Evolutionary conservation across 768 basidiomycete genomes (phyloP).

Genomic region (Cystobasidium onofrii): DNA sequence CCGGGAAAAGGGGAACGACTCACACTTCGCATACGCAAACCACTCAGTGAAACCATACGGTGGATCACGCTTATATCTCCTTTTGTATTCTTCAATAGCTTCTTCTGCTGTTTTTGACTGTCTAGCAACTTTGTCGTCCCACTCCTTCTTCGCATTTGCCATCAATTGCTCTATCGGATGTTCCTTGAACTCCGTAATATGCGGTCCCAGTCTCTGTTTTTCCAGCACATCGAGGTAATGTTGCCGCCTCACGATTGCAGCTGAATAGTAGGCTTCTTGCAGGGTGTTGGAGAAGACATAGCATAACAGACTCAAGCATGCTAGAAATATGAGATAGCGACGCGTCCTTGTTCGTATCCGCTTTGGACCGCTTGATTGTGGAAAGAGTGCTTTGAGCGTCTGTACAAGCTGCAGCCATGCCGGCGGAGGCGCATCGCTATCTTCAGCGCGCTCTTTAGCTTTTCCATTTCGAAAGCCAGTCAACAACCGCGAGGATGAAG

Average conservation of each 20-base stretch:
- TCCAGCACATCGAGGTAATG: not conserved
- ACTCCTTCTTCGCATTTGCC: constrained; percentile 30
- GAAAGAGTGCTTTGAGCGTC: not conserved
- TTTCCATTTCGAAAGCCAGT: not conserved
- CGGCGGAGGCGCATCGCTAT: not conserved
- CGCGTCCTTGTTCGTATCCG: constrained; percentile 16
- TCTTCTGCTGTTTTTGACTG: constrained; percentile 24
- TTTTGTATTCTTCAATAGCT: constrained; percentile 23
- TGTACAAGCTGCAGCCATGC: not conserved
- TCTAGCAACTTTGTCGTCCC: constrained; percentile 26
- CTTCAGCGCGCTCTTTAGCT: not conserved
- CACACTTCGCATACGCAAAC: constrained; percentile 31
- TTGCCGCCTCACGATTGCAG: constrained; percentile 1
- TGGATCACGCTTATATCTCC: constrained; percentile 32
- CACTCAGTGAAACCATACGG: constrained; percentile 26
- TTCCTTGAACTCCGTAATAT: constrained; percentile 19
- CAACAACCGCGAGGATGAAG: not conserved
- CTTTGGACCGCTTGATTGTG: constrained; percentile 1
- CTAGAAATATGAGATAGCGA: constrained; percentile 17
- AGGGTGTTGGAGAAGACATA: constrained; percentile 25
- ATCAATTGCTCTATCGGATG: constrained; percentile 29
- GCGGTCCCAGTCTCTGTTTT: constrained; percentile 16
- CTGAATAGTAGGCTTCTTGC: constrained; percentile 24
- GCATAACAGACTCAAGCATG: constrained; percentile 1
- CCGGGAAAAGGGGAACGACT: not conserved